A percentile compares a stretch with the other conserved stretches of the same genome.
Conservation (phyloP, 768 basidiomycete species). For the Mycena rebaudengoi region DNA sequence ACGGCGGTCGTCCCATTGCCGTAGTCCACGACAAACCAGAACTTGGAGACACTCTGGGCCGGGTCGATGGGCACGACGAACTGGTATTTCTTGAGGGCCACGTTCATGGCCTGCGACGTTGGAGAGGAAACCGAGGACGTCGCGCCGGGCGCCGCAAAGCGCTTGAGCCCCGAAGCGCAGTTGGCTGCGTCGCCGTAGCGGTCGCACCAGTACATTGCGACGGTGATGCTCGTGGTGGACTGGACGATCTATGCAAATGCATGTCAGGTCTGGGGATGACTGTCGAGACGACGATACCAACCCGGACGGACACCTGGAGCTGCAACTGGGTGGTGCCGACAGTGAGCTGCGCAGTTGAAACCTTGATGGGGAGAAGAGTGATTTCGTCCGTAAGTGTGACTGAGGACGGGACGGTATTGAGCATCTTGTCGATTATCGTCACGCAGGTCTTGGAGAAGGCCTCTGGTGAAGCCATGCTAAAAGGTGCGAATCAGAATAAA, state of each 20-base stretch:
- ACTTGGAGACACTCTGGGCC: constrained; percentile 27
- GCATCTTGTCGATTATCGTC: constrained; percentile 29
- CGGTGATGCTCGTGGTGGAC: constrained; percentile 2
- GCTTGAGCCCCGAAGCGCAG: constrained; percentile 12
- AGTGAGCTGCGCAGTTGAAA: constrained; percentile 21
- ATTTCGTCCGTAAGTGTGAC: constrained; percentile 32
- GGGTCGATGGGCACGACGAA: constrained; percentile 29
- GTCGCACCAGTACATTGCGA: constrained; percentile 30
- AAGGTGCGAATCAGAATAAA: constrained; percentile 29
- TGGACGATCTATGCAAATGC: background rate
- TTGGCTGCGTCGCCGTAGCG: constrained; percentile 19
- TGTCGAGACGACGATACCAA: background rate
- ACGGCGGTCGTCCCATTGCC: constrained; percentile 23
- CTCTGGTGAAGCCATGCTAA: constrained; percentile 12
- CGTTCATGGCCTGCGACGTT: constrained; percentile 9
- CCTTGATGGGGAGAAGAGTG: constrained; percentile 21
- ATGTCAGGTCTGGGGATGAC: background rate
- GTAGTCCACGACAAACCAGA: constrained; percentile 29
- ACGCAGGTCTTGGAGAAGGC: constrained; percentile 23
- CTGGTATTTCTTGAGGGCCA: constrained; percentile 24
- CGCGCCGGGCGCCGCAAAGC: constrained; percentile 9
- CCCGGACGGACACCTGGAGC: constrained; percentile 24
- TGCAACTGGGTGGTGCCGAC: constrained; percentile 16
- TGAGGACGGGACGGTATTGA: constrained; percentile 31
- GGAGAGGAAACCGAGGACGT: constrained; percentile 15